Evolutionary conservation across 805 yeast genomes (phyloP), one percentile per base, ranked within the genome.

Genomic region (Teunomyces gatunensis): DNA sequence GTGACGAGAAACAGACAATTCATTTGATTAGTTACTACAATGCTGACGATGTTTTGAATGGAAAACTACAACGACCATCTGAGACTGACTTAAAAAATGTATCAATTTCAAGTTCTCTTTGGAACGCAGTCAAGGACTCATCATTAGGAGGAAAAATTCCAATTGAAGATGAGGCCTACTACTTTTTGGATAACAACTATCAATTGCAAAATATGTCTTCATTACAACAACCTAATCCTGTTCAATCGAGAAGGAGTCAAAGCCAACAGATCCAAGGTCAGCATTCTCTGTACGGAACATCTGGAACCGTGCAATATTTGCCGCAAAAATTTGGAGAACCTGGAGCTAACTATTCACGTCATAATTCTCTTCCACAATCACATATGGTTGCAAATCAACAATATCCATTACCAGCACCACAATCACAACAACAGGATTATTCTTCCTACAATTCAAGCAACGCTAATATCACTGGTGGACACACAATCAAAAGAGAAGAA

Each of bases 11-110:
- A 39, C 78, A 75, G 55, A 79, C 86, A 3, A 68, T 84, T 41
- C 97, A 92, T 59, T 65, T 91, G 47, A 81, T 91, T 2, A 82
- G 91, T 6, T 91, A 91, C 65, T 91, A 89, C 61, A 71, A 79
- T 27, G 84, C 89, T 0, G 80, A 80, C 17, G 96, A 91, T 62
- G 94, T 89, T 3, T 59, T 80, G 44, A 68, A 71, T 29, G 83
- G 84, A 4, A 70, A 68, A 35, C 68, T 90, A 40, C 57, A 64
- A 0, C 69, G 83, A 21, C 96, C 96, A 0, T 69, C 81, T 4
- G 78, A 78, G 35, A 65, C 77, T 6, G 74, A 78, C 6, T 73
- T 88, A 46, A 75, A 76, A 48, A 75, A 80, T 48, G 52, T 81
- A 0, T 63, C 64, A 13, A 74, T 85, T 5, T 69, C 80, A 3